A percentile compares a stretch with the other conserved stretches of the same genome.
Conservation (phyloP, 108 stramenopile species). For the Parmales sp. region DNA sequence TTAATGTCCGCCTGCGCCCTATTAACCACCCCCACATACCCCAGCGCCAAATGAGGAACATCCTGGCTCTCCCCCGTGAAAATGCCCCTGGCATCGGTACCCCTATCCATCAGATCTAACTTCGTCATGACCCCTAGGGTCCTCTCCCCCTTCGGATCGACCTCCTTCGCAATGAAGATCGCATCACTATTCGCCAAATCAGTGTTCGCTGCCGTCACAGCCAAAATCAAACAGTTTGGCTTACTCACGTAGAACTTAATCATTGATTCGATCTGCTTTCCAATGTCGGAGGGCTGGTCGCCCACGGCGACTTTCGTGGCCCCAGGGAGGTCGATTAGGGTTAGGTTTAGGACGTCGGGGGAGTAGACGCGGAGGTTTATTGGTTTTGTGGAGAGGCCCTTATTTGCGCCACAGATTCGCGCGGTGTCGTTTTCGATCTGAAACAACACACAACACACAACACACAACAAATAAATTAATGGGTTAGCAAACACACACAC, state of each 20-base stretch:
- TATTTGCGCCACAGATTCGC: conserved; percentile 82
- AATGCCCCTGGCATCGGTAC: conserved; percentile 45
- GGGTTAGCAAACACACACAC: conserved; percentile 47
- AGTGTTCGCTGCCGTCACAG: conserved; percentile 90
- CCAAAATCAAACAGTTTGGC: conserved; percentile 92
- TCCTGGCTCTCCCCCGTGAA: conserved; percentile 28
- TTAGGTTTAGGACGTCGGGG: conserved; percentile 86
- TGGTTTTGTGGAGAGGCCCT: conserved; percentile 76
- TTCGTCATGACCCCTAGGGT: conserved; percentile 47
- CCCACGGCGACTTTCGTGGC: conserved; percentile 87
- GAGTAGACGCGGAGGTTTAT: conserved; percentile 90
- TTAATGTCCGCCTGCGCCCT: conserved; percentile 49
- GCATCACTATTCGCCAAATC: conserved; percentile 97
- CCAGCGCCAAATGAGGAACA: conserved; percentile 36
- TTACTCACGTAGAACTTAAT: conserved; percentile 78
- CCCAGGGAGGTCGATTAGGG: conserved; percentile 97
- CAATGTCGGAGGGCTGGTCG: conserved; percentile 94
- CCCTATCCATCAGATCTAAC: conserved; percentile 53
- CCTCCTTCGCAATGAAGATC: conserved; percentile 48
- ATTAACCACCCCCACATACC: conserved; percentile 55
- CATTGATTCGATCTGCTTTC: conserved; percentile 78
- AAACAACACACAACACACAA: too few species aligned
- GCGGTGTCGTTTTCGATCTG: conserved; percentile 87
- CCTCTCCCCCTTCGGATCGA: conserved; percentile 32
- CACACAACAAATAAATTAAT: too few species aligned